Conservation (phyloP, 1,139 yeast genomes). For the Spathaspora jeffriesii region DNA sequence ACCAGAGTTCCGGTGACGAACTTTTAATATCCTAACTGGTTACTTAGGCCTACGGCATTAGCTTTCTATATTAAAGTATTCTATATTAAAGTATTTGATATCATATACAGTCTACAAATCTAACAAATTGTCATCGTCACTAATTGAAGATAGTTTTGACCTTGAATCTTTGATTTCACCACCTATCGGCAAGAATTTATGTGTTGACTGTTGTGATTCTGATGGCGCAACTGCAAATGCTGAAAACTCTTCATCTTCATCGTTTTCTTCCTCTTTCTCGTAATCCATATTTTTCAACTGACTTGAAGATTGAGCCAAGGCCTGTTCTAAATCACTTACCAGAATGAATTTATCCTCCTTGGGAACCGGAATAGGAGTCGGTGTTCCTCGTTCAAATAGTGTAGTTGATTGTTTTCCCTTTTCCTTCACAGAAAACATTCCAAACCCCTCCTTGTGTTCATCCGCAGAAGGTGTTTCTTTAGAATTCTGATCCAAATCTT, state of each 20-base stretch:
- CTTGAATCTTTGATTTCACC: slow-evolving; percentile 5
- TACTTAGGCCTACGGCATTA: no score
- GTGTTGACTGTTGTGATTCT: not conserved
- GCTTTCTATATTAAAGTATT: no score
- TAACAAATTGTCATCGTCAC: slow-evolving; percentile 10
- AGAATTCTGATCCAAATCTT: slow-evolving; percentile 1
- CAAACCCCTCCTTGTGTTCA: slow-evolving; percentile 6
- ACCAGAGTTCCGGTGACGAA: not conserved
- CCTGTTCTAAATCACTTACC: slow-evolving; percentile 7
- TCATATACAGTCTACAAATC: slow-evolving; percentile 10
- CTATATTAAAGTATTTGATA: no score
- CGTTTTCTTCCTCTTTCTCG: slow-evolving; percentile 2
- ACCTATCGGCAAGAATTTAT: slow-evolving; percentile 1
- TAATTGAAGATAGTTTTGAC: not conserved
- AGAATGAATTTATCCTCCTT: not conserved
- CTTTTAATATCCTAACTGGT: no score
- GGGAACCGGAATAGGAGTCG: not conserved
- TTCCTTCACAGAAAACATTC: slow-evolving; percentile 4
- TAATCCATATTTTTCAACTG: slow-evolving; percentile 7
- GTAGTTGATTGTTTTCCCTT: not conserved
- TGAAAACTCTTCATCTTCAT: slow-evolving; percentile 15
- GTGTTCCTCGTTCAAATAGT: slow-evolving; percentile 6
- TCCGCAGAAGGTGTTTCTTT: slow-evolving; percentile 3
- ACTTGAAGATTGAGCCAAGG: not conserved
- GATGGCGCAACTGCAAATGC: slow-evolving; percentile 18